Evolutionary conservation across 495 filamentous ascomycete species (phyloP), one percentile per base, ranked within the genome.

Genomic region (Daldinia concentrica): DNA sequence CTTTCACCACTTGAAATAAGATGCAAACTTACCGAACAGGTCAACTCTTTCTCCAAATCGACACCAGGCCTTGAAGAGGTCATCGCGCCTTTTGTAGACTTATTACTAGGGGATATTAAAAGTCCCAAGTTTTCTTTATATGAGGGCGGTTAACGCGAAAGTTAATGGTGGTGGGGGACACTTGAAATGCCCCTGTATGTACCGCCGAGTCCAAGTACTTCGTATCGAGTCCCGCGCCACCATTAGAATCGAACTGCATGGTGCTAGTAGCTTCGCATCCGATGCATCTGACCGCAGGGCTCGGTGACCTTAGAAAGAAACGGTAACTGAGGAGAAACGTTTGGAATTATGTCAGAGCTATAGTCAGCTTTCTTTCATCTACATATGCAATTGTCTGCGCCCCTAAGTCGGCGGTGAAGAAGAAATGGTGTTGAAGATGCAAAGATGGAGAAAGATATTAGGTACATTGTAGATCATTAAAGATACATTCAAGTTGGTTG

Each of bases 1-100:
- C 9, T 26, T 29, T 32, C 17, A 29, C 8, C 17, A n/a, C 27
- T 43, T 45, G 14, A 43, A 19, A 48, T 48, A 24, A 45, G 8
- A 43, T 41, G 14, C 22, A 29, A 45, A 85, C 91, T 81, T 86
- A 98, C 94, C 71, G 94, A 96, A 80, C 94, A 98, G 1, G 90
- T 93, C 80, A 98, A 81, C 84, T 98, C 93, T 76, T 90, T 93
- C 81, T 97, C 94, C 57, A 97, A 83, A 75, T 92, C 92, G 48
- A 90, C 76, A 11, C 79, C 80, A 34, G 79, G 62, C 62, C 58
- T 75, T 51, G 78, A 50, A 32, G 67, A 61, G 57, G 41, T 58
- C 61, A 74, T 72, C 17, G 70, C 73, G 48, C 19, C 60, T 64
- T 48, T 37, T 41, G 22, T 52, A 29, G 29, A 45, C 50, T 60